Evolutionary conservation across 2,329 filamentous ascomycete genomes (phyloP), one percentile per base, ranked within the genome.

Genomic region (Cladosporium sp.): DNA sequence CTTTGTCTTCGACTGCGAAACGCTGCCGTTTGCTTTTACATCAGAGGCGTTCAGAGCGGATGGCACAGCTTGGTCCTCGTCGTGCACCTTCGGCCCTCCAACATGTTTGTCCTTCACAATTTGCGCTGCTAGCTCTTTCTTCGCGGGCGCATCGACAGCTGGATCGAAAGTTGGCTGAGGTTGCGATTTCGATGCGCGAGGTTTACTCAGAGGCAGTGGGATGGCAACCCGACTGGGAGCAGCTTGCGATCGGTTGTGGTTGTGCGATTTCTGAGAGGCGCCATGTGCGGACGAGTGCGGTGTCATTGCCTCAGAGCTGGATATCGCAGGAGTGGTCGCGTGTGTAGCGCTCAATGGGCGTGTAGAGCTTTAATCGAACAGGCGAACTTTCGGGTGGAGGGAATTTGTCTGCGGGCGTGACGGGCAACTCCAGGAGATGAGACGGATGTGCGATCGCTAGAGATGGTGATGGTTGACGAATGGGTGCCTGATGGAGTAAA

Each of bases 201-300:
- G 62, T 59, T 64, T 68, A 59, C 61, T 67, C 57, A 71, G 52
- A 28, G 67, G 58, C 42, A 72, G 59, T 19, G 69, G 69, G 51
- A 72, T 68, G n/a, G 68, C 69, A 25, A 72, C 63, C 36, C 68
- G 64, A 45, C 57, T 62, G 8, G 59, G 50, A 22, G 62, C 52
- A 38, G 65, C 62, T 34, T 55, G 57, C 50, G 58, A 52, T 25
- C 61, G 42, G 40, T 61, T 65, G 55, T 61, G 62, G 47, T 36
- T 42, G 28, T 63, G 60, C 39, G 57, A 59, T 49, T 59, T 60
- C 30, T 55, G 47, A 39, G 56, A 56, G 30, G 59, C 51, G 28
- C 56, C 55, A 38, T 36, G 28, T 28, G 34, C 51, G 51, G 52
- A 62, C 43, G 63, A 61, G 49, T 60, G 60, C 56, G 63, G 58